These are phyloP conservation scores for Ceratocystis destructans DNA, from an alignment of 2,329 filamentous ascomycete genomes.

Conservation along the genomic window DNA sequence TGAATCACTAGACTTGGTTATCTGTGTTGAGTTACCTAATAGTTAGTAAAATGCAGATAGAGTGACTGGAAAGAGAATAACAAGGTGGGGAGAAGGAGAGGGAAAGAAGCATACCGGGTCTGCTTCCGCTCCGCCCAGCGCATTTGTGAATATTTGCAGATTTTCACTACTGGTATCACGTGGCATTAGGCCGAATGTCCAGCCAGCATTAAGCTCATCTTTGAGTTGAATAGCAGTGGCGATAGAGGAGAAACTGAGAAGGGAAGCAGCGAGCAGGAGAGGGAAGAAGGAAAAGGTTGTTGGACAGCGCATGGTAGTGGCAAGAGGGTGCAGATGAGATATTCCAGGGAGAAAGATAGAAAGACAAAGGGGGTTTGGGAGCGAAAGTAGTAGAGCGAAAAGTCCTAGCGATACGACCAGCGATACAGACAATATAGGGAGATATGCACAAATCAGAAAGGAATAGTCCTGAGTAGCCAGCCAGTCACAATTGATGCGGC, in stretches of 20 bases:
- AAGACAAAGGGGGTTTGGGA: too few relatives aligned
- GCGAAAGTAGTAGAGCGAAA: too few relatives aligned
- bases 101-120: conserved; percentile 15
- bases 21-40: conserved; percentile 22
- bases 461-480: too few relatives aligned
- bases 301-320: neutral
- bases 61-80: neutral
- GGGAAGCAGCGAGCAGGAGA: neutral
- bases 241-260: conserved; percentile 8
- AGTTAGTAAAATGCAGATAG: neutral
- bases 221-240: conserved; percentile 23
- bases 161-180: conserved; percentile 25
- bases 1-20: conserved; percentile 30
- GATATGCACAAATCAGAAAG: too few relatives aligned
- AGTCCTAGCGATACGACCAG: too few relatives aligned
- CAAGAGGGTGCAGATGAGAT: neutral
- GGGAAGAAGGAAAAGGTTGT: neutral
- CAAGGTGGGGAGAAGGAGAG: neutral
- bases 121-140: conserved; percentile 29
- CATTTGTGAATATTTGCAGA: conserved; percentile 32
- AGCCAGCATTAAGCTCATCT: conserved; percentile 27
- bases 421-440: too few relatives aligned
- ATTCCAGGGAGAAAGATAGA: too few relatives aligned
- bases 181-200: conserved; percentile 28
- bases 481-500: too few relatives aligned